Conservation (phyloP, 768 basidiomycete species). For the Pleurotus platypus region DNA sequence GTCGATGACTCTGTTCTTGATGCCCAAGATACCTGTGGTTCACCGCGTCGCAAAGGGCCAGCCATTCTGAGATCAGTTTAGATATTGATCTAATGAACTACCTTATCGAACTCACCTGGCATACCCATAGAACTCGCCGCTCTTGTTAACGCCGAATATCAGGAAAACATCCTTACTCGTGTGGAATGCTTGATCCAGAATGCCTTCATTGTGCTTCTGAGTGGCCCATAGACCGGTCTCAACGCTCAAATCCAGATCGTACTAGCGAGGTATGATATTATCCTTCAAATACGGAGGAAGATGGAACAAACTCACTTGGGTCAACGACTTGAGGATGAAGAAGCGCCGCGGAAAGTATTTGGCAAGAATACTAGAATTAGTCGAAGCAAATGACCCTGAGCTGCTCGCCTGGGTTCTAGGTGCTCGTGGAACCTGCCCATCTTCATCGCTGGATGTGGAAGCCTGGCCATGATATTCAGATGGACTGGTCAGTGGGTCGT, state of each 20-base stretch:
- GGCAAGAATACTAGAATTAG: constrained; percentile 75
- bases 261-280: constrained; percentile 31
- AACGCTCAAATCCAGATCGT: constrained; percentile 77
- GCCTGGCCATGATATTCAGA: constrained; percentile 24
- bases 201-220: constrained; percentile 87
- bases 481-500: constrained; percentile 17
- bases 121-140: constrained; percentile 93
- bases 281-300: neutral
- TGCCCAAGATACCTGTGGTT: constrained; percentile 57
- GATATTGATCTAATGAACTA: neutral
- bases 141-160: constrained; percentile 91
- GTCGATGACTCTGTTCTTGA: constrained; percentile 33
- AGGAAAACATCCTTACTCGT: constrained; percentile 85
- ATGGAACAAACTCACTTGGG: constrained; percentile 47
- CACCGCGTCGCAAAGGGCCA: constrained; percentile 53
- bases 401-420: constrained; percentile 43
- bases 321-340: constrained; percentile 89
- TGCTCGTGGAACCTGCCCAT: constrained; percentile 16
- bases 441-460: constrained; percentile 42
- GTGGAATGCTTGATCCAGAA: constrained; percentile 70
- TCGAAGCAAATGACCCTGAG: constrained; percentile 71
- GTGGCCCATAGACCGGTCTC: constrained; percentile 86
- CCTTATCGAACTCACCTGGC: constrained; percentile 53
- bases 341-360: constrained; percentile 83
- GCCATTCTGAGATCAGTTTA: constrained; percentile 52